Evolutionary conservation across 2,329 filamentous ascomycete species (phyloP).

Genomic region (Colletotrichum plurivorum): DNA sequence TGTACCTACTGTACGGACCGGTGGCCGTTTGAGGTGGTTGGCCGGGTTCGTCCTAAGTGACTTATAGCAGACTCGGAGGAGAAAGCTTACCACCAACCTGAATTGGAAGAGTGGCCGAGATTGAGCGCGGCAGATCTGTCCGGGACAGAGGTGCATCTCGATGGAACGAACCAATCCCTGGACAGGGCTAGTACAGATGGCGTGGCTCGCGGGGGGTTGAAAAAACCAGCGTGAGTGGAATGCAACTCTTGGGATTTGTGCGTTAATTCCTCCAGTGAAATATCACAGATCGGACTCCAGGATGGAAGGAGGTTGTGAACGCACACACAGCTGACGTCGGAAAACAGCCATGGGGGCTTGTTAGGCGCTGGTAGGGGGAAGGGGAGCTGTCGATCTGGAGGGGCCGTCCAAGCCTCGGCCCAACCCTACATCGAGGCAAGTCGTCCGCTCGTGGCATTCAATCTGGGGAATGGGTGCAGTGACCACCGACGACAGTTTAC

Average conservation of each 20-base stretch:
- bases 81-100: slow-evolving; percentile 39
- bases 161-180: slow-evolving; percentile 32
- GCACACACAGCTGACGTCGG: slow-evolving; percentile 24
- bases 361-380: background rate
- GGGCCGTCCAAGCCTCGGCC: slow-evolving; percentile 30
- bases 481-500: background rate
- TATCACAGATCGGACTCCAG: slow-evolving; percentile 12
- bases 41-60: slow-evolving; percentile 36
- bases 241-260: slow-evolving; percentile 29
- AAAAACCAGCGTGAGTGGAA: slow-evolving; percentile 1
- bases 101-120: slow-evolving; percentile 40
- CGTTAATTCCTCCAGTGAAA: slow-evolving; percentile 35
- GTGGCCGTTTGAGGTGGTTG: slow-evolving; percentile 12
- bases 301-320: slow-evolving; percentile 27
- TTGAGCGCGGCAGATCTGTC: slow-evolving; percentile 36
- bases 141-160: slow-evolving; percentile 26
- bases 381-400: slow-evolving; percentile 30
- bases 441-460: slow-evolving; percentile 4
- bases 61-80: slow-evolving; percentile 2
- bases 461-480: slow-evolving; percentile 1
- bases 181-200: background rate
- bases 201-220: slow-evolving; percentile 17
- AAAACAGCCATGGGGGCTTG: slow-evolving; percentile 14
- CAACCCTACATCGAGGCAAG: slow-evolving; percentile 18
- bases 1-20: slow-evolving; percentile 4